Evolutionary conservation across 768 basidiomycete species (phyloP).

Genomic region (Hysterangium stoloniferum): DNA sequence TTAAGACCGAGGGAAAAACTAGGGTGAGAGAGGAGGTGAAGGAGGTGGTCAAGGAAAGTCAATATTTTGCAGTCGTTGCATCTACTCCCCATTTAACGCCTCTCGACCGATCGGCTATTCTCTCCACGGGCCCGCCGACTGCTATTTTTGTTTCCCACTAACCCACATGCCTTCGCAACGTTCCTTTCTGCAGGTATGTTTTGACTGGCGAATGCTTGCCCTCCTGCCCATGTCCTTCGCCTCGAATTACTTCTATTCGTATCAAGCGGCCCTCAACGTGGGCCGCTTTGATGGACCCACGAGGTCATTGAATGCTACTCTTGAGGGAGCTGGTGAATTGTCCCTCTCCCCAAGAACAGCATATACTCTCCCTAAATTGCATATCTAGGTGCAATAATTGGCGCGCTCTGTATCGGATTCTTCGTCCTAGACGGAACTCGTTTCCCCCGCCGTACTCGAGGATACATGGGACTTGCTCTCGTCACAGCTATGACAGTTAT

Average conservation of each 20-base stretch:
- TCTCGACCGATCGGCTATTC: too few relatives aligned
- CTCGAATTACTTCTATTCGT: constrained; percentile 40
- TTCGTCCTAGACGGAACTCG: constrained; percentile 30
- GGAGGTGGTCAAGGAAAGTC: constrained; percentile 16
- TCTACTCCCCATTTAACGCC: too few relatives aligned
- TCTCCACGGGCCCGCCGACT: too few relatives aligned
- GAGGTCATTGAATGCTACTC: constrained; percentile 33
- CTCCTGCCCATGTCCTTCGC: constrained; percentile 39
- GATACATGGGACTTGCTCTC: constrained; percentile 29
- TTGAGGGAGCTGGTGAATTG: constrained; percentile 28
- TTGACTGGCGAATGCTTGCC: constrained; percentile 23
- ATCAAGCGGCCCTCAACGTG: constrained; percentile 35
- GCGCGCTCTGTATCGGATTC: constrained; percentile 35
- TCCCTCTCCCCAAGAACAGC: neutral
- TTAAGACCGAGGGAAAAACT: constrained; percentile 27
- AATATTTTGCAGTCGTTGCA: too few relatives aligned
- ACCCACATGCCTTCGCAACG: too few relatives aligned
- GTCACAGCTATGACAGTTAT: constrained; percentile 25
- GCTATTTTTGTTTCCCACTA: neutral
- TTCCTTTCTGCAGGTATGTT: too few relatives aligned
- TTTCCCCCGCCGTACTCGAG: constrained; percentile 30
- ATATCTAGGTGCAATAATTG: constrained; percentile 32
- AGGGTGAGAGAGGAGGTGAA: constrained; percentile 17
- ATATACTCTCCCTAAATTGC: neutral
- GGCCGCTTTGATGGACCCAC: constrained; percentile 35